Evolutionary conservation across 768 basidiomycete genomes (phyloP), one percentile per base, ranked within the genome.

Genomic region (Pleurotus platypus): DNA sequence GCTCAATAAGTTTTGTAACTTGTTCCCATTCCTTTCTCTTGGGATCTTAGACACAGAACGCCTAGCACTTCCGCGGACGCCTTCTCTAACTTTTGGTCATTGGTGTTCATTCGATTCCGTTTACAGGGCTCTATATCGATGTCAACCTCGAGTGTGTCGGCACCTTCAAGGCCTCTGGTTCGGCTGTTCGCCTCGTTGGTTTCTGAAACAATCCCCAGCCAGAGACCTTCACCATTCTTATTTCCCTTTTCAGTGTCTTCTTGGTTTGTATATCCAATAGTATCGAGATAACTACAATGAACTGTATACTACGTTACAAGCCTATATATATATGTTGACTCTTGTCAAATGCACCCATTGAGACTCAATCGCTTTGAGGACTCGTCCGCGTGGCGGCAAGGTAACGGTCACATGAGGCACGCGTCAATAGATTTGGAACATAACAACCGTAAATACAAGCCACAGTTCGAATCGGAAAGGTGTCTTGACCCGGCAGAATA

Each of bases 231-330:
- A 6, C 13, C 49, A 35, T 20, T 30, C 4, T 50, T 35, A 20
- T 27, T 4, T 30, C 15, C 26, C 49, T 9, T 50, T 50, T 27
- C 46, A 15, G 46, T 24, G 49, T 50, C 27, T 54, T 16, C 20
- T 54, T 24, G 39, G 20, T 51, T 54, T 54, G 51, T 54, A 54
- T 39, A 16, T 54, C 42, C 42, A 13, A 24, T 26, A 18, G 24
- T 54, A n/a, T 42, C 37, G 13, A 26, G 46, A 48, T 20, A 54
- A 40, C 20, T 40, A 54, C 51, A 54, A 20, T 24, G 42, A 40
- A 40, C 38, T 54, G 51, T 54, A 54, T 54, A 54, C 39, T 54
- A 54, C 51, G 35, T 24, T 54, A 54, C 30, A 51, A 24, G 4
- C 16, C 49, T 51, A 51, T 51, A 38, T 35, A 51, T 51, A 38